These are phyloP conservation scores for Xylariaceae sp. DNA, from an alignment of 2,329 filamentous ascomycete genomes.

Conservation along the genomic window DNA sequence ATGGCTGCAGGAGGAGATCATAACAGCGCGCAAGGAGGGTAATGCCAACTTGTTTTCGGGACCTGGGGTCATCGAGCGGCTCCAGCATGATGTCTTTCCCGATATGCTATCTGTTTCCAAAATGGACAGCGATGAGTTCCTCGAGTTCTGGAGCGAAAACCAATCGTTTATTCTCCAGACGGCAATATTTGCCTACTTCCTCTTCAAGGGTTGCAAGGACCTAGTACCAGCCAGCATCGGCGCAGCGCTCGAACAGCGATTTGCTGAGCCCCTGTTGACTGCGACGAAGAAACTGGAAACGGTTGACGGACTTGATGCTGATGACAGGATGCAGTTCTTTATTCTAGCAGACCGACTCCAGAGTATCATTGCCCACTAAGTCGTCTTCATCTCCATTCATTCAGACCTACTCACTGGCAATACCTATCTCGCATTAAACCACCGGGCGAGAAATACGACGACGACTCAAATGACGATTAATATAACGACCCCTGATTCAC, in stretches of 20 bases:
- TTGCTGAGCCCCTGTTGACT: constrained; percentile 48
- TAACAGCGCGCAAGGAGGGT: constrained; percentile 37
- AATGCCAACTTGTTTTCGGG: constrained; percentile 42
- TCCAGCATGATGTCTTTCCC: constrained; percentile 60
- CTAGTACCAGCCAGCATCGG: constrained; percentile 53
- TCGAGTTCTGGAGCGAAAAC: constrained; percentile 49
- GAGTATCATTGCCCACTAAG: constrained; percentile 29
- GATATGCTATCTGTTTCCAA: constrained; percentile 45
- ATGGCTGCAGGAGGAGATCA: constrained; percentile 60
- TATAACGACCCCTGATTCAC: background rate
- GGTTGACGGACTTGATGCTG: constrained; percentile 31
- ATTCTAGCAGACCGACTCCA: constrained; percentile 41
- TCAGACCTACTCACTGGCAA: background rate
- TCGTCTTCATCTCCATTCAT: background rate
- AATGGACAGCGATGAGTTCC: constrained; percentile 38
- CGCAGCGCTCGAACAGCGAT: constrained; percentile 53
- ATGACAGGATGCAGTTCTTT: constrained; percentile 37
- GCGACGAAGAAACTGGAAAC: constrained; percentile 34
- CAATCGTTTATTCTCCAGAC: constrained; percentile 54
- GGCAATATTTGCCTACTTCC: constrained; percentile 56
- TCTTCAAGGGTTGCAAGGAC: constrained; percentile 43
- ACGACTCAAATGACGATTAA: background rate
- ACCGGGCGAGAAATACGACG: background rate
- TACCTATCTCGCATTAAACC: background rate
- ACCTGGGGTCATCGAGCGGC: constrained; percentile 50